Evolutionary conservation across 345 rosid genomes (phyloP), one percentile per base, ranked within the genome.

Genomic region (Lepidium africanum): DNA sequence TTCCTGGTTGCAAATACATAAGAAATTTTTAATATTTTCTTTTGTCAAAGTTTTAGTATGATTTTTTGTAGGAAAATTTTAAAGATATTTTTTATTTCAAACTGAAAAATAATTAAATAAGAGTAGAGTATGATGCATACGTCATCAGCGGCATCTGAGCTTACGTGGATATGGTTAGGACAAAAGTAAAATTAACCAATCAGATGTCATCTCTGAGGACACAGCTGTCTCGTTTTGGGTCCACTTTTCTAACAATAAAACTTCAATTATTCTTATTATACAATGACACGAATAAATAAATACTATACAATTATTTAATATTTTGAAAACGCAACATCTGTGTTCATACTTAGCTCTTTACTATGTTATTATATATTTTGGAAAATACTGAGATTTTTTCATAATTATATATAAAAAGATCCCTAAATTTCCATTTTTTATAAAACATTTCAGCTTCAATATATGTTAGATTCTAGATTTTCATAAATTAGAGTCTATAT

Each of bases 131-230:
- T 61, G 73, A 52, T 60, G 74, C 9, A 68, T 69, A 41, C 59
- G 74, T 74, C 64, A 69, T 52, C 70, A 68, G 60, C 78, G 63
- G 78, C 65, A 61, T 68, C 58, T 46, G 74, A 69, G 33, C 50
- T 49, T 62, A 75, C 78, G 78, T 75, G 78, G 78, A 54, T 55
- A 62, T 68, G 59, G 78, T 68, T 61, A 56, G 70, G 74, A 75
- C 78, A 75, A 75, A 69, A 75, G 78, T 56, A 48, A 75, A 55
- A 63, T 10, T 48, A 75, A 62, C 74, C 78, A 75, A 75, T 69
- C 78, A 69, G 33, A 75, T 75, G 52, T 55, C 42, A 38, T 75
- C 55, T 16, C 60, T 21, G 59, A 75, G 65, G 59, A 55, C 58
- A 69, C 78, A 75, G 78, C 78, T 75, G 78, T 75, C 78, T 55